Percentiles rank a stretch among this genome's conserved stretches.
phyloP scores from a whole-genome alignment of 768 basidiomycete genomes.

The Amanita muscaria region DNA sequence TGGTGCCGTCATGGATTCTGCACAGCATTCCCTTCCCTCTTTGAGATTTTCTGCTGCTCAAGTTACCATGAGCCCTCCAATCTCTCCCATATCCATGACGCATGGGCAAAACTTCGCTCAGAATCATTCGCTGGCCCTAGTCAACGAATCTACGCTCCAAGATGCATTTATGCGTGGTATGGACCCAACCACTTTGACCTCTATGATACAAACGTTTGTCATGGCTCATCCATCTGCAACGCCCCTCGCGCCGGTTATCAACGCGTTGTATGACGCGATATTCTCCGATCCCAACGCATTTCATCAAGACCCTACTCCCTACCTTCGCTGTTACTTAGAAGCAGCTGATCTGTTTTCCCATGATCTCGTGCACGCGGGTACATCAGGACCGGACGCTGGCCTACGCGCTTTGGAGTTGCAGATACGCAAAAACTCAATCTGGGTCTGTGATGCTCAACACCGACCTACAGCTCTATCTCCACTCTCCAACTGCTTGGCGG shows the following conservation, averaged over 20 bases:
- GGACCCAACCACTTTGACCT: constrained; percentile 40
- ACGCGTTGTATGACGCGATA: constrained; percentile 48
- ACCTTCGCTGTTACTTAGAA: constrained; percentile 44
- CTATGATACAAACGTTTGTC: constrained; percentile 44
- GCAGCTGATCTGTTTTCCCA: constrained; percentile 43
- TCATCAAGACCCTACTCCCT: constrained; percentile 29
- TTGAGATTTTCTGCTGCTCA: background rate
- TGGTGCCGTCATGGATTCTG: background rate
- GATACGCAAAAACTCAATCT: constrained; percentile 47
- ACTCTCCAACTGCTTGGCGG: constrained; percentile 29
- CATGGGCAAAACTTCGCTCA: constrained; percentile 13
- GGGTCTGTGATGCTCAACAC: constrained; percentile 31
- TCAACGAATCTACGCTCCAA: constrained; percentile 30
- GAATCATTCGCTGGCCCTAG: constrained; percentile 17
- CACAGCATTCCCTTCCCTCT: background rate
- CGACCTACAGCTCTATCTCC: constrained; percentile 10
- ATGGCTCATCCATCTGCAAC: constrained; percentile 40
- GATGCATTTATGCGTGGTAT: constrained; percentile 40
- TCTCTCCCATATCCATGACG: constrained; percentile 9
- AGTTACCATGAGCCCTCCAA: background rate
- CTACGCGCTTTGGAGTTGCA: constrained; percentile 50
- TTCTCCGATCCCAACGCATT: constrained; percentile 19
- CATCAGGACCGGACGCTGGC: constrained; percentile 46
- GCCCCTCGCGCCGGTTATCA: constrained; percentile 40
- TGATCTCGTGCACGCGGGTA: constrained; percentile 43